Evolutionary conservation across 2,329 filamentous ascomycete genomes (phyloP), one percentile per base, ranked within the genome.

Genomic region (Teratosphaeria epicoccoides): DNA sequence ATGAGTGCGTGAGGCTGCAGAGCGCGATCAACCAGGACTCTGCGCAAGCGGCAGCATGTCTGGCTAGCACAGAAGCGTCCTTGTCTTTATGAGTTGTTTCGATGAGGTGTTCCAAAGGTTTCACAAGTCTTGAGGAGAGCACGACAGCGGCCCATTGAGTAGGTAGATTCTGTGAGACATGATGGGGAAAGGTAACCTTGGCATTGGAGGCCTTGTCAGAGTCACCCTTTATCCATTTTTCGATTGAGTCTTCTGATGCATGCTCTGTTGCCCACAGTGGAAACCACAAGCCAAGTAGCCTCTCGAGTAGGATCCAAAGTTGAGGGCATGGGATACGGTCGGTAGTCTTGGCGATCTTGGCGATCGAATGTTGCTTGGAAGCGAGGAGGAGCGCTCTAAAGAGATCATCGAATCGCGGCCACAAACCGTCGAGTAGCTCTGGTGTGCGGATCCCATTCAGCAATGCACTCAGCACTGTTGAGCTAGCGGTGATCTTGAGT

Each of bases 1-100:
- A 40, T 17, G 14, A 9, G 10, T 20, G 6, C 7, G 33, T 71
- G 40, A 70, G 61, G 40, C 74, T 63, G 46, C 33, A 40, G n/a
- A 40, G 20, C n/a, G 33, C 20, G 2, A 40, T 7, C 14, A 40
- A 17, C 33, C 33, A 40, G 14, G 33, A 40, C 10, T 40, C 33
- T 4, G 49, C 43, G n/a, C 25, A 22, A 37, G 24, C 17, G 6
- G 33, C 33, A 40, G 33, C 33, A 20, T 40, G 6, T 40, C 33
- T 40, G 33, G 33, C 14, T 20, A 20, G 33, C 33, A 40, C n/a
- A 4, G 33, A 40, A 20, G 33, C 33, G 14, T 20, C n/a, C n/a
- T 17, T 40, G 33, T 20, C 33, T 17, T 20, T 17, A 17, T 9
- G 5, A 4, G 20, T 20, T 20, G 33, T 40, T 17, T 40, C 20